Base-by-base conservation (phyloP, 2,329 filamentous ascomycete genomes). In the Huntiella decipiens region DNA sequence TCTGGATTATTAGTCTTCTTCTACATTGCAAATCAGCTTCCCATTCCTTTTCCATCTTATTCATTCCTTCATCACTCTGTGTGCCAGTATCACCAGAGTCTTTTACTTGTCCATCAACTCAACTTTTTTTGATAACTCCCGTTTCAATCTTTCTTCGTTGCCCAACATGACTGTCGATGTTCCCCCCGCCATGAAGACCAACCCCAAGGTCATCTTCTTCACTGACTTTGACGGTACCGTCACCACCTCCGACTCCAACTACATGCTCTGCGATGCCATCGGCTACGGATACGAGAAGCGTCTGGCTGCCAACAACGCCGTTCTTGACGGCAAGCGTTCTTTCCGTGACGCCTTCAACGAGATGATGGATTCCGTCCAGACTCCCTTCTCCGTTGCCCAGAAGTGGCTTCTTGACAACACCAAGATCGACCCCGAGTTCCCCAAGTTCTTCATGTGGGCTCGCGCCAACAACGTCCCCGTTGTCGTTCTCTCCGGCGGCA, bases 161-260 rank as follows among this genome's bases (percentile, higher is more conserved):
- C 12, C 19, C 44, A 49, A 31, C 35, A 49, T 49, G 47, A 44
- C 47, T 19, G 46, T 49, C 37, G 45, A 34, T 15, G 37, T 50
- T 36, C 48, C 48, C 36, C 45, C 48, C 33, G 46, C 49, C 11
- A 51, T 79, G 60, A 66, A 66, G 56, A 76, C 68, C 48, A 77
- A 81, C 60, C 87, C 87, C 44, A 82, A 85, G 64, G 82, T 84
- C 67, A 87, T 98, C 68, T 95, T 98, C 73, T 96, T 96, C 69
- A 94, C 87, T 54, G 91, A 98, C 66, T 96, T 96, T 60, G 91
- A 98, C 63, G 91, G 91, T 57, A 96, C 87, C 45, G 88, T 95
- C 60, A 95, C 88, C 42, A 71, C 69, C 46, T 66, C 72, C 56
- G 75, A 79, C 62, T 73, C 67, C 59, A 79, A 78, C 58, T 73